Percentiles rank a stretch among this genome's conserved stretches.
These are phyloP conservation scores for Albophoma yamanashiensis DNA, from an alignment of 2,329 filamentous ascomycete genomes.

Conservation along the genomic window DNA sequence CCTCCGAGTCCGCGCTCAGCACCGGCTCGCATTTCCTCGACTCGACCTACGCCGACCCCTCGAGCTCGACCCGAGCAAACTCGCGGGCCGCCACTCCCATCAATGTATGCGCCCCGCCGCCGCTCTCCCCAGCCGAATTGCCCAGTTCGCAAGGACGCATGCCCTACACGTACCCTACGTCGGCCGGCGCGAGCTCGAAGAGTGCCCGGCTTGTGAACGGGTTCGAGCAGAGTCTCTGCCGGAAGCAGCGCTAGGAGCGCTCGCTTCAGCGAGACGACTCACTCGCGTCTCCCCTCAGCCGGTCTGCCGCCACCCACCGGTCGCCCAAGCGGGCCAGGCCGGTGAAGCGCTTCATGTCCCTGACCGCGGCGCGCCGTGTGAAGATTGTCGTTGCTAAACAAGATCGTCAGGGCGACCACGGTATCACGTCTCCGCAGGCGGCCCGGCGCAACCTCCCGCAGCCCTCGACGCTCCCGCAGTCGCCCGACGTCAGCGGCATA, in stretches of 20 bases:
- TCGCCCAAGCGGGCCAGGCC: slow-evolving; percentile 20
- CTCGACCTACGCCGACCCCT: slow-evolving; percentile 57
- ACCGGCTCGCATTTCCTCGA: slow-evolving; percentile 71
- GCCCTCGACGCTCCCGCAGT: slow-evolving; percentile 59
- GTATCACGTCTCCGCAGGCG: slow-evolving; percentile 34
- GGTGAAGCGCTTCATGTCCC: slow-evolving; percentile 25
- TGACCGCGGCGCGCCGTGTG: slow-evolving; percentile 32
- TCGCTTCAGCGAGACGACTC: slow-evolving; percentile 8
- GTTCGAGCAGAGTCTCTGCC: slow-evolving; percentile 11
- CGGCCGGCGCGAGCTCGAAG: slow-evolving; percentile 21
- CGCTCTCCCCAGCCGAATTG: slow-evolving; percentile 14
- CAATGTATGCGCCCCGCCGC: slow-evolving; percentile 44
- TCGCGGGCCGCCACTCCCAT: slow-evolving; percentile 62
- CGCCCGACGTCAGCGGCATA: slow-evolving; percentile 64
- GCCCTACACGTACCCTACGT: slow-evolving; percentile 19
- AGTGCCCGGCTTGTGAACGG: slow-evolving; percentile 34
- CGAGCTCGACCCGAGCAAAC: slow-evolving; percentile 43
- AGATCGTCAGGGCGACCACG: slow-evolving; percentile 39
- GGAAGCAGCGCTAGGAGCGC: slow-evolving; percentile 18
- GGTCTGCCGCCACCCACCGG: neutral
- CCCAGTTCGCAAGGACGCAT: slow-evolving; percentile 7
- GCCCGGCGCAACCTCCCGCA: slow-evolving; percentile 52
- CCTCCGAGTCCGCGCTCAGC: slow-evolving; percentile 69
- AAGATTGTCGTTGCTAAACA: slow-evolving; percentile 36
- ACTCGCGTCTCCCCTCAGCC: neutral